A percentile compares a stretch with the other conserved stretches of the same genome.
These are phyloP conservation scores for Cymodocea nodosa DNA, from an alignment of 116 monocot species.

Conservation along the genomic window DNA sequence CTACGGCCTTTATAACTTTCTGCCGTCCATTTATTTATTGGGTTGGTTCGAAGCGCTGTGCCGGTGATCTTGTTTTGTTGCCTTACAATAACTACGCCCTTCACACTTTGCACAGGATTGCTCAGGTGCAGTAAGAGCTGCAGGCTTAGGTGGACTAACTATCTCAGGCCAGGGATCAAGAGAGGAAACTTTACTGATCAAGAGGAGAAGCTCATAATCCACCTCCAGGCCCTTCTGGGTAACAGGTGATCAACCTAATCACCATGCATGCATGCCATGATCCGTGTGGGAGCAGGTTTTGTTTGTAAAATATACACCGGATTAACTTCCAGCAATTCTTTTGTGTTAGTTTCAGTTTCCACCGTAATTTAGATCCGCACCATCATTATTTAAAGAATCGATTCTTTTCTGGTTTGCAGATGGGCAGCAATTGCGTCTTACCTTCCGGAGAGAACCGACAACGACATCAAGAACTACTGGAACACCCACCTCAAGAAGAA, in stretches of 20 bases:
- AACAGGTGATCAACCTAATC: slow-evolving; percentile 35
- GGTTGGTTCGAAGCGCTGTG: not conserved
- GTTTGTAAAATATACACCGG: too few relatives aligned
- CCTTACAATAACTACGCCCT: not conserved
- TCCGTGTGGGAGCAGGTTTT: too few relatives aligned
- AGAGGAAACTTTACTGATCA: slow-evolving; percentile 73
- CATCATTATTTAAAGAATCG: too few relatives aligned
- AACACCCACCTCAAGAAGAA: slow-evolving; percentile 95
- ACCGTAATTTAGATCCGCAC: too few relatives aligned
- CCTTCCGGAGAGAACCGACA: slow-evolving; percentile 86
- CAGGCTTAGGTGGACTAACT: slow-evolving; percentile 82
- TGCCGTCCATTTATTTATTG: not conserved
- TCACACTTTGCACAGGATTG: slow-evolving; percentile 21
- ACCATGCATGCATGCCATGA: too few relatives aligned
- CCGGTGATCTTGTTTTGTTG: not conserved
- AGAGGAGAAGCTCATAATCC: slow-evolving; percentile 88
- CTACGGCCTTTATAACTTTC: not conserved
- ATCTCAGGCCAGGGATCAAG: slow-evolving; percentile 84
- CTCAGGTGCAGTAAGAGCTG: slow-evolving; percentile 91
- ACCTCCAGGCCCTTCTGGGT: slow-evolving; percentile 91
- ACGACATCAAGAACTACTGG: slow-evolving; percentile 97
- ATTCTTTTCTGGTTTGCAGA: slow-evolving; percentile 16
- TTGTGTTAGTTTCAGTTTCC: too few relatives aligned
- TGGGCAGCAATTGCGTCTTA: slow-evolving; percentile 96
- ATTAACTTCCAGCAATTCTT: too few relatives aligned